These are phyloP conservation scores for Coffea eugenioides DNA, from an alignment of 257 asterid genomes.

Conservation along the genomic window DNA sequence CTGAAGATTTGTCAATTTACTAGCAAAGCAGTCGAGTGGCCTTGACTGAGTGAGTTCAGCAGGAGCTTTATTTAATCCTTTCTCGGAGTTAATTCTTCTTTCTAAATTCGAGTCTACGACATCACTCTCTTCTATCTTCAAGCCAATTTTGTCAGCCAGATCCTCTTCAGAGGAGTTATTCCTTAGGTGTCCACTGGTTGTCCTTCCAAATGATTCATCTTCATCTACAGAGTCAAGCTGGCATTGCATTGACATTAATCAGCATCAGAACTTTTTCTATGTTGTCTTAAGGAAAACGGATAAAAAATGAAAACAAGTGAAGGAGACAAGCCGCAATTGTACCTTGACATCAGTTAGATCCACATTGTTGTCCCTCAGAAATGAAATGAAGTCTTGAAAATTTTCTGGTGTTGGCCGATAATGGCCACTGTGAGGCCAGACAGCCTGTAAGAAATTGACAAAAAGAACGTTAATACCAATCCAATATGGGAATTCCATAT, in stretches of 20 bases:
- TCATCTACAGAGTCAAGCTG: slow-evolving; percentile 70
- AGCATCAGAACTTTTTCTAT: slow-evolving; percentile 15
- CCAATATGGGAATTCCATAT: not conserved
- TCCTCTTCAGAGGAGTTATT: slow-evolving; percentile 71
- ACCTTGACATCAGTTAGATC: slow-evolving; percentile 78
- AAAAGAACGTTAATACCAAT: not conserved
- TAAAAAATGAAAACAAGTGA: slow-evolving; percentile 1
- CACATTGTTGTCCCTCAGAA: slow-evolving; percentile 60
- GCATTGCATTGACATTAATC: slow-evolving; percentile 14
- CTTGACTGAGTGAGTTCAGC: slow-evolving; percentile 23
- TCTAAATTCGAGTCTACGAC: slow-evolving; percentile 18
- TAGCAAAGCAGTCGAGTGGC: slow-evolving; percentile 23
- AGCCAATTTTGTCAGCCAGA: slow-evolving; percentile 31
- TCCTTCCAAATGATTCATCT: slow-evolving; percentile 41
- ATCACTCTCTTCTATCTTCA: slow-evolving; percentile 35
- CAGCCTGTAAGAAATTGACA: slow-evolving; percentile 51
- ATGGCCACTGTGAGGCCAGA: slow-evolving; percentile 99
- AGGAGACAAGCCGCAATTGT: slow-evolving; percentile 12
- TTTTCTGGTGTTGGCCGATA: slow-evolving; percentile 86
- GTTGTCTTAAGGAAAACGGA: not conserved
- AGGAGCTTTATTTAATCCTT: slow-evolving; percentile 23
- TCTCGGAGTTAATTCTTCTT: slow-evolving; percentile 24
- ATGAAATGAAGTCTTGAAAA: slow-evolving; percentile 66
- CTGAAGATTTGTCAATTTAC: slow-evolving; percentile 43
- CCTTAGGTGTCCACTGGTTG: slow-evolving; percentile 37